Evolutionary conservation across 495 filamentous ascomycete species (phyloP).

Genomic region (Tuber borchii): DNA sequence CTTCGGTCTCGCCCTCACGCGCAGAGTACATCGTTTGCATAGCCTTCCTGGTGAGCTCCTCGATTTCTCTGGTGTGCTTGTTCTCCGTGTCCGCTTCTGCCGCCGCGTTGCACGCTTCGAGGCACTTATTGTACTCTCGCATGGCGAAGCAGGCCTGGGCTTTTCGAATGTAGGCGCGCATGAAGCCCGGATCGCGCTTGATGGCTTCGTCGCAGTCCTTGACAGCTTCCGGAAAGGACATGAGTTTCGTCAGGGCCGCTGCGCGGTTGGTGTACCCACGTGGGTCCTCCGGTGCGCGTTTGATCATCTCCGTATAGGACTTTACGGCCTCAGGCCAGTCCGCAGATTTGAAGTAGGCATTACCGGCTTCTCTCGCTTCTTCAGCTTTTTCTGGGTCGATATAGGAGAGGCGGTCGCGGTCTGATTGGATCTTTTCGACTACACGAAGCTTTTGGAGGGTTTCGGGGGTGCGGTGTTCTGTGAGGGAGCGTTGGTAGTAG

Average conservation of each 20-base stretch:
- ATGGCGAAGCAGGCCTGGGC: conserved; percentile 89
- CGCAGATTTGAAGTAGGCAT: conserved; percentile 89
- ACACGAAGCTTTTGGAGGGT: conserved; percentile 84
- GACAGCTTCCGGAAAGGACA: conserved; percentile 88
- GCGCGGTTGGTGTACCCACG: conserved; percentile 96
- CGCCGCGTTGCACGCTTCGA: conserved; percentile 83
- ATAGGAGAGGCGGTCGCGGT: conserved; percentile 69
- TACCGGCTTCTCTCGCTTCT: conserved; percentile 88
- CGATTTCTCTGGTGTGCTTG: conserved; percentile 79
- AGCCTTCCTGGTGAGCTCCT: conserved; percentile 92
- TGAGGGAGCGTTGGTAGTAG: conserved; percentile 86
- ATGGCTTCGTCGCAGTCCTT: conserved; percentile 89
- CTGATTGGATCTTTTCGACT: conserved; percentile 84
- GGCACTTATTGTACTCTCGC: conserved; percentile 90
- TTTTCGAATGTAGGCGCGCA: conserved; percentile 91
- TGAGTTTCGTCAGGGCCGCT: conserved; percentile 90
- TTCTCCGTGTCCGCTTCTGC: conserved; percentile 65
- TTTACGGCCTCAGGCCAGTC: conserved; percentile 96
- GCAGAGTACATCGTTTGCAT: conserved; percentile 79
- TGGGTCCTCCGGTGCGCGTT: conserved; percentile 86
- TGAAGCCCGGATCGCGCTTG: conserved; percentile 84
- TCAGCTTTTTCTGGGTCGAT: conserved; percentile 88
- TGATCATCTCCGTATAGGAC: conserved; percentile 94
- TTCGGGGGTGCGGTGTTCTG: conserved; percentile 93
- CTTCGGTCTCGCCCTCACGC: conserved; percentile 89